Evolutionary conservation across 441 rosid species (phyloP), one percentile per base, ranked within the genome.

Genomic region (Capsella rubella): DNA sequence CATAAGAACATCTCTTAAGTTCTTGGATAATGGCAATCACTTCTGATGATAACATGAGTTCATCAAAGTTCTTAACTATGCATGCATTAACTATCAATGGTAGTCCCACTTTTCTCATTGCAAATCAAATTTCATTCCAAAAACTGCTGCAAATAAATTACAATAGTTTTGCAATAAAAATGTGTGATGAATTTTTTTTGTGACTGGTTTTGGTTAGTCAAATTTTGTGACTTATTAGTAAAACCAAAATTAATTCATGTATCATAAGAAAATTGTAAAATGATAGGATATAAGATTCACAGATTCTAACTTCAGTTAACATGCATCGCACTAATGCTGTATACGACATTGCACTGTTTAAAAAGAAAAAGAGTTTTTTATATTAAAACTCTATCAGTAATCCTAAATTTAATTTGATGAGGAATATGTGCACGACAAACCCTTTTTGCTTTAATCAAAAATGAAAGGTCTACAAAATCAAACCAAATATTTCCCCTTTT

Each of bases 381-480:
- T 13, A 13, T 3, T 1, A 21, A 28, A 53, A 53, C 35, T 27
- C 58, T 35, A 53, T 53, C 28, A 53, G 11, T 2, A 13, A 53
- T 28, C 18, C 10, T 53, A 71, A 42, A 12, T 42, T n/a, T 16
- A 16, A 16, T 16, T 28, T 47, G 34, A 35, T 29, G 27, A 57
- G 32, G 34, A 37, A 29, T 58, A 25, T 49, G 28, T 53, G 63
- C 6, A 64, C 58, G 51, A 65, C 31, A 65, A 37, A 28, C 52
- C 45, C 18, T 57, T 66, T 66, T 74, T 39, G 10, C 54, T 49
- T 66, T 39, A 57, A 57, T 7, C 6, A 31, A 16, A 67, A 28
- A 55, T 14, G 25, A 69, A 40, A 67, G 40, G 61, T 10, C 7
- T 28, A 15, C 11, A 42, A 59, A 29, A 71, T 49, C 74, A 59